Base-by-base conservation (phyloP, 371 early-diverging fungal species). In the Zychaea mexicana region DNA sequence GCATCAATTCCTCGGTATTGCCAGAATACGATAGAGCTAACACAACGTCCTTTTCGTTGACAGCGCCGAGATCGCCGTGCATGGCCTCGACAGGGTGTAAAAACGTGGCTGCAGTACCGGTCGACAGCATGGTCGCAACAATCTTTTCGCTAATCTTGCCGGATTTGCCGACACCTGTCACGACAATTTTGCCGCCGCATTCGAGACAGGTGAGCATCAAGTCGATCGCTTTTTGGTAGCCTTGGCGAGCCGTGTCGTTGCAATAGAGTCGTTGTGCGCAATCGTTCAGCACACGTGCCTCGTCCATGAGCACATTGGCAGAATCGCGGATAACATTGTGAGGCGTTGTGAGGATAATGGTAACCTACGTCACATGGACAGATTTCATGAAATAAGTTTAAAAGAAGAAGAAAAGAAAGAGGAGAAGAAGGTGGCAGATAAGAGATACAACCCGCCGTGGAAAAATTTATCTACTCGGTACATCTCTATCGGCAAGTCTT, bases 141-240 rank as follows among this genome's bases (percentile, higher is more conserved):
- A 89, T 79, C 49, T 89, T 89, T 26, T 82, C 80, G 15, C 83
- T 85, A 57, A 89, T 82, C 59, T 85, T 82, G 33, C 83, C 86
- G 1, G 86, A 85, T 62, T 89, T 89, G 24, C 89, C 89, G 0
- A 89, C 87, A 12, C 87, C 89, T 0, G 88, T 84, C 7, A 89
- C 79, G 0, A 89, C 77, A 17, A 88, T 65, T 57, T 89, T 89
- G 52, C 85, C 78, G 15, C 80, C 78, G 2, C 61, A 47, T 21
- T 78, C 74, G 19, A 79, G 62, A 3, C 77, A 56, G 2, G 68
- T 64, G 24, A 74, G 67, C 65, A 84, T 68, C 28, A 72, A 62
- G 38, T 75, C 71, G 22, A 81, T 70, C 9, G 81, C 82, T 54
- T 72, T 61, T 17, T 76, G 62, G 52, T 71, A 84, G 15, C 80